A percentile compares a stretch with the other conserved stretches of the same genome.
Conservation (phyloP, 768 basidiomycete genomes). For the Lactarius evosmus region DNA sequence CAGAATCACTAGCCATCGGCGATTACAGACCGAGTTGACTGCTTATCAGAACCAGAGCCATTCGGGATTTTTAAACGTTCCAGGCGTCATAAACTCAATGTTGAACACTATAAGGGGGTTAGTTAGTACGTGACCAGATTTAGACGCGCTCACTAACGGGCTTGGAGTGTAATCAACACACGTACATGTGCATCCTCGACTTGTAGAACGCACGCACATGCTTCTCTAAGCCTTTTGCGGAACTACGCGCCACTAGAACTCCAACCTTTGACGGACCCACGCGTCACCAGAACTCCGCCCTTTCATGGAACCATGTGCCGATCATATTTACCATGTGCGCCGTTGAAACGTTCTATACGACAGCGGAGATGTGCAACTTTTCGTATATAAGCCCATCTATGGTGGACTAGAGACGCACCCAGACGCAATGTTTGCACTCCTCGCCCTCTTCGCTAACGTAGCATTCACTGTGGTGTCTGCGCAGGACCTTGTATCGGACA, state of each 20-base stretch:
- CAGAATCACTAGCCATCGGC: no score
- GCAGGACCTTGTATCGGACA: constrained; percentile 24
- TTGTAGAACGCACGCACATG: neutral
- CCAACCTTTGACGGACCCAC: neutral
- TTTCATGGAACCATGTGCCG: neutral
- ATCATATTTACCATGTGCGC: neutral
- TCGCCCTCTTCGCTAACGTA: constrained; percentile 6
- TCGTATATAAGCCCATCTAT: neutral
- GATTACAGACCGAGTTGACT: no score
- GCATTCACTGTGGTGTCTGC: constrained; percentile 8
- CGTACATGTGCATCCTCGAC: neutral
- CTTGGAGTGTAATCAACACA: neutral
- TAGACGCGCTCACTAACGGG: no score
- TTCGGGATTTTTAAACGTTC: no score
- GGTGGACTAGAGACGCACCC: neutral
- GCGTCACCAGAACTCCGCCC: neutral
- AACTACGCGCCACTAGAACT: neutral
- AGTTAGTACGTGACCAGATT: no score
- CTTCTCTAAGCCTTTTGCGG: neutral
- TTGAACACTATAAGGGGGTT: no score
- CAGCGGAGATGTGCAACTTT: neutral
- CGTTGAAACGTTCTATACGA: neutral
- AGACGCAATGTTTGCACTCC: constrained; percentile 29
- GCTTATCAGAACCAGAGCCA: no score
- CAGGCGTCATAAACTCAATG: no score